Conservation (phyloP, 2,329 filamentous ascomycete species). For the Penicillium sp. region DNA sequence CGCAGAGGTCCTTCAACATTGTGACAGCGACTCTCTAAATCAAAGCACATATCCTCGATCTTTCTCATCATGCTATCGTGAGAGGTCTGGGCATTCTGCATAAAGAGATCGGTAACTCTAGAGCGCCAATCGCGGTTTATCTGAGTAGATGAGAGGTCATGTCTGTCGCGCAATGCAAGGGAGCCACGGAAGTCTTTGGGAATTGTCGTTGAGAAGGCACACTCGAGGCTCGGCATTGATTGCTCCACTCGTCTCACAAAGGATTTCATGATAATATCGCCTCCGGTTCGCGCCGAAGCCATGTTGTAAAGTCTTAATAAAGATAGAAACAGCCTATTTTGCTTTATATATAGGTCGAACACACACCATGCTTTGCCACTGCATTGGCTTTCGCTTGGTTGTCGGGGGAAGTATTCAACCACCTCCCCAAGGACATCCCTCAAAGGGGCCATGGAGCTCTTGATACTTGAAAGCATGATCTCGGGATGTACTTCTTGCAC, state of each 20-base stretch:
- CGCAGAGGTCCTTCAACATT: slow-evolving; percentile 55
- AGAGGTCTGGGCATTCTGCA: slow-evolving; percentile 43
- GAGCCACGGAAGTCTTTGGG: slow-evolving; percentile 11
- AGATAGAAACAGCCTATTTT: slow-evolving; percentile 28
- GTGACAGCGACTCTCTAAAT: slow-evolving; percentile 57
- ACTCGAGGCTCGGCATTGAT: slow-evolving; percentile 8
- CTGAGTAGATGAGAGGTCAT: slow-evolving; percentile 15
- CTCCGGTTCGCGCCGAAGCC: slow-evolving; percentile 11
- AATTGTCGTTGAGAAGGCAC: slow-evolving; percentile 16
- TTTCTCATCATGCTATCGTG: slow-evolving; percentile 49
- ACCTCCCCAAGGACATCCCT: slow-evolving; percentile 17
- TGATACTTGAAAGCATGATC: slow-evolving; percentile 7
- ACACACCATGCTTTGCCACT: slow-evolving; percentile 18
- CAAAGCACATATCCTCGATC: slow-evolving; percentile 54
- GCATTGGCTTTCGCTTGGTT: slow-evolving; percentile 18
- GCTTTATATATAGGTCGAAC: slow-evolving; percentile 10
- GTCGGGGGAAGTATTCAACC: slow-evolving; percentile 23
- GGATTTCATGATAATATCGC: slow-evolving; percentile 13
- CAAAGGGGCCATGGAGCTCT: slow-evolving; percentile 11
- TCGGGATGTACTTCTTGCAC: slow-evolving; percentile 19
- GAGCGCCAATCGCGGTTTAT: slow-evolving; percentile 50
- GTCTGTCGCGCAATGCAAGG: slow-evolving; percentile 9
- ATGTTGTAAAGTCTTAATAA: slow-evolving; percentile 27
- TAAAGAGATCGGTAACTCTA: slow-evolving; percentile 46
- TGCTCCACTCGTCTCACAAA: slow-evolving; percentile 22